Base-by-base conservation (phyloP, 768 basidiomycete genomes). In the Tylopilus rubrobrunneus region DNA sequence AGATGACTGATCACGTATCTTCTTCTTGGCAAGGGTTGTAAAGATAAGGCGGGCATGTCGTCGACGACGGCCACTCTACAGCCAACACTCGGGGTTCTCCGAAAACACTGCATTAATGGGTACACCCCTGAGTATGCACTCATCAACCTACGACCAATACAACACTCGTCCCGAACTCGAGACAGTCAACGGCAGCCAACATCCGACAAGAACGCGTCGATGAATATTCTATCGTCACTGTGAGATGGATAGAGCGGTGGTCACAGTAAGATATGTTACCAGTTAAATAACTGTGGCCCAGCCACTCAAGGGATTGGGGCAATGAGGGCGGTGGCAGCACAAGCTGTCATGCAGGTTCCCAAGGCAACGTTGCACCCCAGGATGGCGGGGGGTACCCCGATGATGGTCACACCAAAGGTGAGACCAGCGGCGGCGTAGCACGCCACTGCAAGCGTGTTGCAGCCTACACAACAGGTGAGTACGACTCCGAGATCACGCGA, bases 401-500 rank as follows among this genome's bases (percentile, higher is more conserved):
- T 52, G 25, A 65, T n/a, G 44, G 65, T 58, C 2, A 60, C 61
- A 0, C 67, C 67, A 6, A 69, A 71, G 0, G 46, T 48, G 31
- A 61, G 62, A 0, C 68, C 63, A 0, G 69, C 69, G 0, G 28
- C 67, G 0, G 53, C 41, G n/a, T 69, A 69, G 15, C 67, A 69
- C 3, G 61, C 2, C 0, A 63, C 61, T 0, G 1, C 67, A 0
- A 69, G 33, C 2, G 7, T 12, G 8, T 71, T 69, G n/a, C 68
- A 69, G 0, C 68, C 68, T 71, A 27, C 7, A 1, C 19, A 19
- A 45, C 5, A n/a, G n/a, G 29, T 56, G 17, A 51, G 47, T n/a
- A n/a, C n/a, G 11, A 21, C 12, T n/a, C n/a, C n/a, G 11, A 19
- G 11, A 5, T 21, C 31, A 15, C 4, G 27, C 12, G 7, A 25